Conservation (phyloP, 306 rosid genomes). For the Gleditsia sinensis region DNA sequence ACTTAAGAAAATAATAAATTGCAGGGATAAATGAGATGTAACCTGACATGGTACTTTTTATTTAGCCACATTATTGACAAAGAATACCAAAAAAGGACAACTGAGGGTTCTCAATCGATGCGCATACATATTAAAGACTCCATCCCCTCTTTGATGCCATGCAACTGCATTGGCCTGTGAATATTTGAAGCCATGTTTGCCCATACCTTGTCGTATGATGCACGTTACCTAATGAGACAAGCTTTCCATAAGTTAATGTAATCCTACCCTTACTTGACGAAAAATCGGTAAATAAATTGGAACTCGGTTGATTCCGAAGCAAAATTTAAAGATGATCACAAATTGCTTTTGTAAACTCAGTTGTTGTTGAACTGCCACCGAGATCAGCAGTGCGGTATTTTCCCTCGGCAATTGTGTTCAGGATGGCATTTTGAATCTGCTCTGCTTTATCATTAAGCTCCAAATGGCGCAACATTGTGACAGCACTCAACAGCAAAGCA, state of each 20-base stretch:
- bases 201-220: conserved; percentile 34
- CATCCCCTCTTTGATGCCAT: conserved; percentile 8
- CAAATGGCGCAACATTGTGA: conserved; percentile 93
- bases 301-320: conserved; percentile 35
- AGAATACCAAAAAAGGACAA: neutral
- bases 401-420: conserved; percentile 87
- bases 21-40: neutral
- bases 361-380: conserved; percentile 81
- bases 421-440: conserved; percentile 80
- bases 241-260: conserved; percentile 46
- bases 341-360: conserved; percentile 83
- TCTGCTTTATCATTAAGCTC: conserved; percentile 80
- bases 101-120: neutral
- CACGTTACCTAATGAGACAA: conserved; percentile 22
- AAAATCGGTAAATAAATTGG: conserved; percentile 32
- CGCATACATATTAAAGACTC: neutral
- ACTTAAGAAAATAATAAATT: neutral
- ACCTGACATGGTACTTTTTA: neutral
- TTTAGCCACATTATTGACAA: conserved; percentile 16
- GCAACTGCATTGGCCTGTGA: neutral
- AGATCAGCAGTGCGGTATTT: conserved; percentile 96
- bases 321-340: conserved; percentile 75
- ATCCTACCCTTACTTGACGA: conserved; percentile 40
- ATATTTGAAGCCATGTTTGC: conserved; percentile 28
- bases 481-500: conserved; percentile 88